Evolutionary conservation across 1,284 basidiomycete genomes (phyloP).

Genomic region (Cryptococcus sp.): DNA sequence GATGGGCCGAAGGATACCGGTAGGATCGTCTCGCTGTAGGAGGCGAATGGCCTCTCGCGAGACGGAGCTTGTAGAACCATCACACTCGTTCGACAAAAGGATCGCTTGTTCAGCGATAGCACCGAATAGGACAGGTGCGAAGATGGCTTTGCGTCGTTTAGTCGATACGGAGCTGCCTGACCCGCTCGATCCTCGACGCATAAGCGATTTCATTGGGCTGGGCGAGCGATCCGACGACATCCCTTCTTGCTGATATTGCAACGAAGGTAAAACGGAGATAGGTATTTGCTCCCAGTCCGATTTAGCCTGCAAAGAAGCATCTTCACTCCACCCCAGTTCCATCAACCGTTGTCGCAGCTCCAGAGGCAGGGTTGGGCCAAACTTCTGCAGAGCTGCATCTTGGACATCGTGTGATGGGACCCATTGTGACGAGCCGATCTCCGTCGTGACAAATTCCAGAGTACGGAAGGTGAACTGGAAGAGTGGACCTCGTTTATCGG

Average conservation of each 20-base stretch:
- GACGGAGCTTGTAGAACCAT: constrained; percentile 61
- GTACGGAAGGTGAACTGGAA: constrained; percentile 37
- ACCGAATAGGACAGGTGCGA: constrained; percentile 33
- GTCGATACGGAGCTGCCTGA: constrained; percentile 20
- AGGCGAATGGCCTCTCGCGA: constrained; percentile 65
- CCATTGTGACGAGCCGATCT: constrained; percentile 44
- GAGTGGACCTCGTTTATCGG: constrained; percentile 36
- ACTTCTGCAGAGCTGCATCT: constrained; percentile 43
- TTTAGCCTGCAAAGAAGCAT: constrained; percentile 22
- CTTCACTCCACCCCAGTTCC: constrained; percentile 49
- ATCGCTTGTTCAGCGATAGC: constrained; percentile 35
- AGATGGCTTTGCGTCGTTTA: constrained; percentile 29
- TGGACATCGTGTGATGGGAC: constrained; percentile 40
- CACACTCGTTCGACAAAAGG: constrained; percentile 59
- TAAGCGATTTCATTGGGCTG: constrained; percentile 21
- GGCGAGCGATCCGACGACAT: constrained; percentile 13
- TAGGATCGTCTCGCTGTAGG: constrained; percentile 72
- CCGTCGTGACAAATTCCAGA: constrained; percentile 43
- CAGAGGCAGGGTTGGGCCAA: constrained; percentile 39
- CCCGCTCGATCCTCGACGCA: constrained; percentile 21
- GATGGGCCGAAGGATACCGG: constrained; percentile 64
- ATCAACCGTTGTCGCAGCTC: constrained; percentile 45
- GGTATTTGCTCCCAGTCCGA: constrained; percentile 45
- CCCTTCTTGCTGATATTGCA: constrained; percentile 20
- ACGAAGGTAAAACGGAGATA: constrained; percentile 30